phyloP scores from a whole-genome alignment of 495 filamentous ascomycete species.

The Geopyxis carbonaria region DNA sequence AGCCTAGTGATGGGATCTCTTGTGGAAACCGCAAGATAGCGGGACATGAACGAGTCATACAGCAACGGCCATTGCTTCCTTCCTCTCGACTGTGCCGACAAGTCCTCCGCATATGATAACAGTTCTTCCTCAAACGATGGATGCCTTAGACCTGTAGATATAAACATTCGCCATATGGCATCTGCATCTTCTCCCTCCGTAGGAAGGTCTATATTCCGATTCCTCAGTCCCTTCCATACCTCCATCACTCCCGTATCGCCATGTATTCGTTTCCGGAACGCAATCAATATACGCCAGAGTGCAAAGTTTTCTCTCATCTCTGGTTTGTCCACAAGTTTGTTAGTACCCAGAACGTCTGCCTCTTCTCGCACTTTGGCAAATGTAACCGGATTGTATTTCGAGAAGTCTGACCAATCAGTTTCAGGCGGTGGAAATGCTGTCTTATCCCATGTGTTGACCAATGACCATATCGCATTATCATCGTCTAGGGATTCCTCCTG shows the following conservation, averaged over 20 bases:
- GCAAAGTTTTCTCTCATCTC: conserved; percentile 3
- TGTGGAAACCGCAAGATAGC: conserved; percentile 5
- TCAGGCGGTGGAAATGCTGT: too few relatives aligned
- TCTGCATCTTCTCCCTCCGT: conserved; percentile 10
- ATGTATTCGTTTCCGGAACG: conserved; percentile 14
- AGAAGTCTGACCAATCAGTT: too few relatives aligned
- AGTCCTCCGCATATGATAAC: conserved; percentile 13
- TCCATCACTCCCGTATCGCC: conserved; percentile 14
- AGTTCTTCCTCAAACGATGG: conserved; percentile 10
- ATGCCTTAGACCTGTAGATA: conserved; percentile 11
- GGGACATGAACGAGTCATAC: conserved; percentile 15
- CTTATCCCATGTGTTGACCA: too few relatives aligned
- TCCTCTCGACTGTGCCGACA: conserved; percentile 5
- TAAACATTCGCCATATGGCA: conserved; percentile 14
- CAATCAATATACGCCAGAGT: conserved; percentile 17
- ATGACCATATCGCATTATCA: too few relatives aligned
- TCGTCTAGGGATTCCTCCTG: too few relatives aligned
- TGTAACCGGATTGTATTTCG: neutral
- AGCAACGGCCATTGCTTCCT: conserved; percentile 9
- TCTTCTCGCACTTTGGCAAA: conserved; percentile 11
- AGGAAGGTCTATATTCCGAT: conserved; percentile 14
- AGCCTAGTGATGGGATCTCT: neutral
- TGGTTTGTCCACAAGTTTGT: conserved; percentile 16
- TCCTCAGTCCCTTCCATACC: conserved; percentile 16
- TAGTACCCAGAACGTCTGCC: conserved; percentile 9